Conservation (phyloP, 2,329 filamentous ascomycete genomes). For the Colletotrichum sp. region DNA sequence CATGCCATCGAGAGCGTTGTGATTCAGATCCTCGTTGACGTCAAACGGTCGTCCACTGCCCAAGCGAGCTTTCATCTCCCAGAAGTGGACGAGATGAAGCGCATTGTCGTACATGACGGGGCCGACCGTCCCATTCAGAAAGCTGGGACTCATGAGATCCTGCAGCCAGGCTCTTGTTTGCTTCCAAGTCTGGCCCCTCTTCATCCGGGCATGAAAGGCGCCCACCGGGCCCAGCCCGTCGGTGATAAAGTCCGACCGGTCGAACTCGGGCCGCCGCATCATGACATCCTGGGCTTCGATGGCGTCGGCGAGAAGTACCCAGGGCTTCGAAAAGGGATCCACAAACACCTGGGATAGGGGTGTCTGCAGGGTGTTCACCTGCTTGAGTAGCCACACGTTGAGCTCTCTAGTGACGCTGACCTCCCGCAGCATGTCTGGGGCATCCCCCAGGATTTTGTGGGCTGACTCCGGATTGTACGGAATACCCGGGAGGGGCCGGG, state of each 20-base stretch:
- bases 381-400: neutral
- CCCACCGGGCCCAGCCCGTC: conserved; percentile 28
- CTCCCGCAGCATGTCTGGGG: neutral
- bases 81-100: neutral
- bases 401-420: neutral
- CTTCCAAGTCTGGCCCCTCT: conserved; percentile 32
- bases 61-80: neutral
- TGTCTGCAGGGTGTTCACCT: conserved; percentile 32
- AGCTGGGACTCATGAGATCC: conserved; percentile 39
- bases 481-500: neutral
- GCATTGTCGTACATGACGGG: neutral
- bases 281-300: conserved; percentile 43
- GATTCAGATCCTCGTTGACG: neutral
- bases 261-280: conserved; percentile 48
- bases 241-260: conserved; percentile 28
- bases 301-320: conserved; percentile 45
- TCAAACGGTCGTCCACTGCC: neutral
- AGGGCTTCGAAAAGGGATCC: conserved; percentile 44
- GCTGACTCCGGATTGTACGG: neutral
- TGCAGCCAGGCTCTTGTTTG: conserved; percentile 36
- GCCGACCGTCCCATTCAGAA: conserved; percentile 28
- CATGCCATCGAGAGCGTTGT: neutral
- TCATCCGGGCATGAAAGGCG: conserved; percentile 34
- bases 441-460: neutral
- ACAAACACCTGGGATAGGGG: conserved; percentile 53